phyloP scores from a whole-genome alignment of 768 basidiomycete species.

The Amyloporia xantha region DNA sequence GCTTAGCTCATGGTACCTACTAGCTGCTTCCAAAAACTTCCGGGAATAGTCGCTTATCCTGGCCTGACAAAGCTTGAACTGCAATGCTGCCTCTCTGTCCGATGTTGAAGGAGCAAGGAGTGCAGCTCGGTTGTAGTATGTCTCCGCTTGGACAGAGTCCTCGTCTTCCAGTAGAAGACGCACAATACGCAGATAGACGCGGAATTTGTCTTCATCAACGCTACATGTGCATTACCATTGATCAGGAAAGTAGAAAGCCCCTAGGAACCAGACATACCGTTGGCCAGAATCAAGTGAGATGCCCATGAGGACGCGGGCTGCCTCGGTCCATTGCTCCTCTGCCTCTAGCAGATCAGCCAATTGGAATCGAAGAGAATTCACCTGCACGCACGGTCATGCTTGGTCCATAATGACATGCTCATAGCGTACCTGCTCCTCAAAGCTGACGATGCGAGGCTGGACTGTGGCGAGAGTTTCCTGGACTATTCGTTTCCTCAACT shows the following conservation, averaged over 20 bases:
- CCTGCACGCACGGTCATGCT: conserved; percentile 38
- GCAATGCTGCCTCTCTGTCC: conserved; percentile 73
- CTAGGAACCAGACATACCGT: conserved; percentile 46
- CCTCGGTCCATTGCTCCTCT: conserved; percentile 92
- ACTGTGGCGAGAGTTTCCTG: conserved; percentile 65
- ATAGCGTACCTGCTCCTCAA: conserved; percentile 83
- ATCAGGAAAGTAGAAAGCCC: background rate
- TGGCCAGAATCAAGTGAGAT: conserved; percentile 88
- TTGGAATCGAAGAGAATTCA: conserved; percentile 76
- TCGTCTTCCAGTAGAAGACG: conserved; percentile 92
- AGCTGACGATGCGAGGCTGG: conserved; percentile 79
- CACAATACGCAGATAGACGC: conserved; percentile 89
- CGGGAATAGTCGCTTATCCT: conserved; percentile 89
- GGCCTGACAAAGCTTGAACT: conserved; percentile 91
- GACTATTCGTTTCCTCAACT: conserved; percentile 64
- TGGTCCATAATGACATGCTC: background rate
- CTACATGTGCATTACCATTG: conserved; percentile 1
- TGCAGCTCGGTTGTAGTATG: conserved; percentile 94
- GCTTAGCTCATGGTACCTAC: conserved; percentile 90
- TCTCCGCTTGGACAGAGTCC: conserved; percentile 96
- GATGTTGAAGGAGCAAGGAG: conserved; percentile 75
- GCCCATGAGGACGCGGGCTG: conserved; percentile 86
- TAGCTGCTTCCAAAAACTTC: conserved; percentile 91
- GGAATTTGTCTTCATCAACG: conserved; percentile 77
- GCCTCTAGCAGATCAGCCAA: conserved; percentile 85